phyloP scores from a whole-genome alignment of 345 rosid species.

The Euphorbia lathyris region DNA sequence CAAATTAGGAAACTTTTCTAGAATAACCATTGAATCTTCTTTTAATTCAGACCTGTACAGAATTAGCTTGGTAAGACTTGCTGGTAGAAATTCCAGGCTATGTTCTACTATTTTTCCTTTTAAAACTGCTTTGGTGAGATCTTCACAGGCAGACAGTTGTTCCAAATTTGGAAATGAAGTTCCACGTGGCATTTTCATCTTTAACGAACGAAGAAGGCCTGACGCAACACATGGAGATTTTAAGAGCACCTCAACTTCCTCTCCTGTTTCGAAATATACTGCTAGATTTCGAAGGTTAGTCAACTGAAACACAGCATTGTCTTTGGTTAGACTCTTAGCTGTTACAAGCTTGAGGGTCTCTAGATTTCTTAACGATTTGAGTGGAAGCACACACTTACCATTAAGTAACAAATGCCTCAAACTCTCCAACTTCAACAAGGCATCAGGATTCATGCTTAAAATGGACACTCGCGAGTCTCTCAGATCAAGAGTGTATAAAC shows the following conservation, averaged over 20 bases:
- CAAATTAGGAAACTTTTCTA: conserved; percentile 1
- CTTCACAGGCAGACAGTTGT: not conserved
- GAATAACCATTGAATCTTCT: not conserved
- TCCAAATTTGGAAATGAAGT: not conserved
- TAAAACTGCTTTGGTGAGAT: not conserved
- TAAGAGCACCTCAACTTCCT: not conserved
- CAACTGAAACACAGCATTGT: not conserved
- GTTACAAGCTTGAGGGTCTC: not conserved
- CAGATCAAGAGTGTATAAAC: conserved; percentile 4
- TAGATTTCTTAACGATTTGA: not conserved
- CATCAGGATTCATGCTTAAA: not conserved
- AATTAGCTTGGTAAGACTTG: conserved; percentile 12
- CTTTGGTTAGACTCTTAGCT: not conserved
- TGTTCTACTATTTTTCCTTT: not conserved
- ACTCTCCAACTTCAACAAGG: not conserved
- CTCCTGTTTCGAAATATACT: not conserved
- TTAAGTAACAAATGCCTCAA: conserved; percentile 6
- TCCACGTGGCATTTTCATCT: not conserved
- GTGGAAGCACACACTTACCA: not conserved
- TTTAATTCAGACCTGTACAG: not conserved
- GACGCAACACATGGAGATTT: not conserved
- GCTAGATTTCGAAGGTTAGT: conserved; percentile 3
- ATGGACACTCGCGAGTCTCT: not conserved
- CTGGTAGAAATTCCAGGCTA: not conserved
- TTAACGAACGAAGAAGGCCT: not conserved